These are phyloP conservation scores for Vitis riparia DNA, from an alignment of 164 flowering plant genomes.

Conservation along the genomic window DNA sequence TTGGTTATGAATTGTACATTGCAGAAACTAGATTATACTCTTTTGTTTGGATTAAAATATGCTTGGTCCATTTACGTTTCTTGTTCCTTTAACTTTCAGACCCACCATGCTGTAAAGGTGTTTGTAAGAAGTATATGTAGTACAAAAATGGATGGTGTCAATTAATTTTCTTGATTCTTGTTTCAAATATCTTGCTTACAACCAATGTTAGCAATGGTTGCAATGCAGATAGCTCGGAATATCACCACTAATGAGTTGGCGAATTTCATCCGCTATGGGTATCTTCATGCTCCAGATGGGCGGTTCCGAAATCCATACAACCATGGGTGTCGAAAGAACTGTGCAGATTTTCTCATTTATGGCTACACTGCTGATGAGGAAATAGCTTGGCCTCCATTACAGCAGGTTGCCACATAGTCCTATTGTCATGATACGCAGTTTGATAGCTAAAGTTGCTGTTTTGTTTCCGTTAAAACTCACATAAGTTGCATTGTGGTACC, in stretches of 20 bases:
- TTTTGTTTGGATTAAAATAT: too few species aligned
- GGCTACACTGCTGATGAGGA: conserved; percentile 81
- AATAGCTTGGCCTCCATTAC: conserved; percentile 72
- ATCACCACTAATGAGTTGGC: conserved; percentile 91
- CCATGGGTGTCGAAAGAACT: conserved; percentile 86
- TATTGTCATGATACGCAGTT: not conserved
- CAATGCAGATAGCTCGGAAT: conserved; percentile 86
- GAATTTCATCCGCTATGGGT: conserved; percentile 75
- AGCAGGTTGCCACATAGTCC: conserved; percentile 39
- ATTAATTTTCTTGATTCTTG: not conserved
- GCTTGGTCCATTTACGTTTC: too few species aligned
- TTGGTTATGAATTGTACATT: too few species aligned
- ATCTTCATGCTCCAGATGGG: conserved; percentile 91
- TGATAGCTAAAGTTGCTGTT: too few species aligned
- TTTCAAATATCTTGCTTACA: not conserved
- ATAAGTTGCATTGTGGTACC: too few species aligned
- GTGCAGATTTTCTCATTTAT: conserved; percentile 74
- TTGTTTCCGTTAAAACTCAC: too few species aligned
- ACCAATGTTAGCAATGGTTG: not conserved
- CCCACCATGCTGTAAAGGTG: too few species aligned
- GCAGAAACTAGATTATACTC: too few species aligned
- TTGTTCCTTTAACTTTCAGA: too few species aligned
- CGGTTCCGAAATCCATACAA: conserved; percentile 86
- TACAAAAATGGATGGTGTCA: not conserved
- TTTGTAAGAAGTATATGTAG: too few species aligned